phyloP scores from a whole-genome alignment of 2,329 filamentous ascomycete genomes.

The Thielaviopsis ethacetica region DNA sequence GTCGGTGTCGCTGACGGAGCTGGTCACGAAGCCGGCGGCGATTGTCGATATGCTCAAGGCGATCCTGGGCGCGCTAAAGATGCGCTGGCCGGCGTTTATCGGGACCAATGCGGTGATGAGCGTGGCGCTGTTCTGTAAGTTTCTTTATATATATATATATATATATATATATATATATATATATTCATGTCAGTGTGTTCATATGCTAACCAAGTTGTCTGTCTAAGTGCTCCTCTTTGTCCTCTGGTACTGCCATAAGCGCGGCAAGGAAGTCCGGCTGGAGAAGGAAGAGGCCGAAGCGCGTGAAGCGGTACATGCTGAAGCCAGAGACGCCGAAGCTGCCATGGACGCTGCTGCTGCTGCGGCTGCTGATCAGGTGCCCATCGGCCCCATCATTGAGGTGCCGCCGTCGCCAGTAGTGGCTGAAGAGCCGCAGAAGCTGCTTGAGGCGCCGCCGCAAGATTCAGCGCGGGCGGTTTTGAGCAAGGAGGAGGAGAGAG shows the following conservation, averaged over 20 bases:
- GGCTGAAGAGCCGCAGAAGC: neutral
- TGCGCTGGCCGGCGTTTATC: constrained; percentile 77
- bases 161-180: neutral
- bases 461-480: neutral
- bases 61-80: constrained; percentile 78
- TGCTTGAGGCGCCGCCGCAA: neutral
- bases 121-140: constrained; percentile 68
- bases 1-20: constrained; percentile 57
- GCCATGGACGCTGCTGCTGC: constrained; percentile 14
- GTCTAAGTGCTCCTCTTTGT: constrained; percentile 67
- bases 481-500: neutral
- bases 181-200: no score
- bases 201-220: neutral
- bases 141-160: neutral
- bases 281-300: constrained; percentile 34
- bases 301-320: constrained; percentile 21
- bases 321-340: constrained; percentile 14
- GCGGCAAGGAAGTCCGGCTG: constrained; percentile 70
- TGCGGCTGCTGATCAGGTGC: constrained; percentile 27
- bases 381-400: neutral
- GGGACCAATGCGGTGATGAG: constrained; percentile 88
- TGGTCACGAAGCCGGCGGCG: constrained; percentile 76
- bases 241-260: constrained; percentile 97
- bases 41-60: constrained; percentile 70
- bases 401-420: neutral